Evolutionary conservation across 768 basidiomycete species (phyloP), one percentile per base, ranked within the genome.

Genomic region (Lentinula detonsa): DNA sequence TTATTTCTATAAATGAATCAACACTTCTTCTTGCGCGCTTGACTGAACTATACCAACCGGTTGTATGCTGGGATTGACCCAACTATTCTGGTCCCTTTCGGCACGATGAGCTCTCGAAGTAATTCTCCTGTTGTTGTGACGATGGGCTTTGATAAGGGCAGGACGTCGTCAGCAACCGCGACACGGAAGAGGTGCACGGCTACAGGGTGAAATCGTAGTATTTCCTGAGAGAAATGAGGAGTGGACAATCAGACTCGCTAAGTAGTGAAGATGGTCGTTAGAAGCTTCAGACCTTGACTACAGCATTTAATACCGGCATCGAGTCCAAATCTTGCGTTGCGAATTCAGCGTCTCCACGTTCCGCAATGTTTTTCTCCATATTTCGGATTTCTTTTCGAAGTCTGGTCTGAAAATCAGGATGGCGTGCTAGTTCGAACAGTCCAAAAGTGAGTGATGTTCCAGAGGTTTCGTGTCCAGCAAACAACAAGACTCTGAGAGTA

Each of bases 101-200:
- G 72, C 16, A 81, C 63, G 8, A 65, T 63, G 10, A 78, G 13
- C 53, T 77, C 72, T 21, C 49, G 59, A 9, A 77, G 60, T 13
- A 70, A 45, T 43, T 73, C 63, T 18, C 78, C 80, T 0, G 68
- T 68, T 33, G 65, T 65, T 11, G 72, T 74, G 33, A 54, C 65
- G 31, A 78, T 68, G 6, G 78, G 75, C 53, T 64, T 67, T 5
- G 76, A 70, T 39, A 84, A 72, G 1, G 83, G 78, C 18, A 84
- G 64, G 31, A 76, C 54, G 50, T 81, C 76, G 59, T 83, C 80
- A 42, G 73, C 69, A 3, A 66, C 69, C 3, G 86, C 76, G 57
- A 78, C 68, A 31, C 80, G 66, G 62, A 66, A 75, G 21, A 69
- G 70, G 53, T 72, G 71, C 53, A 70, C 68, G 7, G 72, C 70